A percentile compares a stretch with the other conserved stretches of the same genome.
These are phyloP conservation scores for Neonectria sp. DNA, from an alignment of 2,329 filamentous ascomycete species.

Conservation along the genomic window DNA sequence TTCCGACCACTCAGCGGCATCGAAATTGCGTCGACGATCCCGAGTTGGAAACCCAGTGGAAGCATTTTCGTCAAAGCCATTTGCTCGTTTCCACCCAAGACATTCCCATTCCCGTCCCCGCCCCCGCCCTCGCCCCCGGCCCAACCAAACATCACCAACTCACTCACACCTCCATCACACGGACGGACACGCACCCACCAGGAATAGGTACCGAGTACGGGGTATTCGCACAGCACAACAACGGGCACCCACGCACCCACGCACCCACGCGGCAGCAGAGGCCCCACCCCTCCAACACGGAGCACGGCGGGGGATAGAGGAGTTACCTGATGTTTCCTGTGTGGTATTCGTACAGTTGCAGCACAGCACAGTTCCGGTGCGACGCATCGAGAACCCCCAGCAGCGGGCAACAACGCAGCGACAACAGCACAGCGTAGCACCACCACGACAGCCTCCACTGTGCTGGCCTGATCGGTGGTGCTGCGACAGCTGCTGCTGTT, in stretches of 20 bases:
- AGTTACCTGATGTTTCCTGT: not conserved
- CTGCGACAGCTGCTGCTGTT: not conserved
- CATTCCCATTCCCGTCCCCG: no score
- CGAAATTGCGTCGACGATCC: constrained; percentile 5
- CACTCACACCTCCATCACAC: constrained; percentile 10
- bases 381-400: not conserved
- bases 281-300: not conserved
- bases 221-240: not conserved
- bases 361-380: not conserved
- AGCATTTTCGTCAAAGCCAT: constrained; percentile 16
- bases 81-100: constrained; percentile 16
- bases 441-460: constrained; percentile 1
- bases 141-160: constrained; percentile 24
- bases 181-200: not conserved
- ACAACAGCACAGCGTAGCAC: constrained; percentile 4
- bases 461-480: not conserved
- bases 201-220: not conserved
- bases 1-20: constrained; percentile 19
- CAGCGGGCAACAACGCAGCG: not conserved
- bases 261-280: not conserved
- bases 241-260: not conserved
- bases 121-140: not conserved
- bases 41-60: constrained; percentile 13
- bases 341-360: constrained; percentile 2
- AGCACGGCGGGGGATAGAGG: not conserved